phyloP scores from a whole-genome alignment of 2,329 filamentous ascomycete genomes.

The Penicillium olsonii region DNA sequence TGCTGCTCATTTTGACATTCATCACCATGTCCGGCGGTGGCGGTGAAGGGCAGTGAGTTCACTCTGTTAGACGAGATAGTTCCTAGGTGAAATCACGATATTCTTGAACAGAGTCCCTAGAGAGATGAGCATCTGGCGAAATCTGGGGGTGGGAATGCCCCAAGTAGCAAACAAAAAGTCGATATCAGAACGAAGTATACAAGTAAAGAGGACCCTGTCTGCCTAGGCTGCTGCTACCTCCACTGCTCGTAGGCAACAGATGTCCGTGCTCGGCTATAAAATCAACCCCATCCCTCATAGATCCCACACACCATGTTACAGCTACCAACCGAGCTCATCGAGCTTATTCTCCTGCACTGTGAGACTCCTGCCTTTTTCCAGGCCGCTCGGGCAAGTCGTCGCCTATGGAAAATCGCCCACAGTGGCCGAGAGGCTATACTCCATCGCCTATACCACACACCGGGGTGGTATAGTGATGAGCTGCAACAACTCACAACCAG shows the following conservation, averaged over 20 bases:
- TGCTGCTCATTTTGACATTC: slow-evolving; percentile 44
- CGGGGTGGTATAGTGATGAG: slow-evolving; percentile 28
- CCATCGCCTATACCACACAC: slow-evolving; percentile 38
- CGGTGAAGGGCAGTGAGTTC: slow-evolving; percentile 32
- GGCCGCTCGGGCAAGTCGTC: slow-evolving; percentile 37
- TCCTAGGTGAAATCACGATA: background rate
- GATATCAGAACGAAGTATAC: too few relatives aligned
- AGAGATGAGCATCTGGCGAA: too few relatives aligned
- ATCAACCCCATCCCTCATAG: background rate
- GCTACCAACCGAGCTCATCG: slow-evolving; percentile 44
- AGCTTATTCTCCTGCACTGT: slow-evolving; percentile 37
- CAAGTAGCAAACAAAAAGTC: too few relatives aligned
- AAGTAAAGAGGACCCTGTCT: too few relatives aligned
- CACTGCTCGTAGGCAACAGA: too few relatives aligned
- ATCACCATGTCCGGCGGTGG: slow-evolving; percentile 43
- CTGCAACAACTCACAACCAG: slow-evolving; percentile 21
- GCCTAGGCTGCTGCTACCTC: too few relatives aligned
- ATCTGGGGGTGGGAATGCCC: too few relatives aligned
- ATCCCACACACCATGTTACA: background rate
- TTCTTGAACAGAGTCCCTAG: background rate
- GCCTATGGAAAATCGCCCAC: slow-evolving; percentile 37
- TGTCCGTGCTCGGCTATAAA: slow-evolving; percentile 8
- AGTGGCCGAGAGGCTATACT: slow-evolving; percentile 37
- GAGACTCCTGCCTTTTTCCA: slow-evolving; percentile 41
- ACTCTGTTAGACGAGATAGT: background rate